Percentiles rank a stretch among this genome's conserved stretches.
Conservation (phyloP, 1,284 basidiomycete species). For the Apiotrichum veenhuisii region DNA sequence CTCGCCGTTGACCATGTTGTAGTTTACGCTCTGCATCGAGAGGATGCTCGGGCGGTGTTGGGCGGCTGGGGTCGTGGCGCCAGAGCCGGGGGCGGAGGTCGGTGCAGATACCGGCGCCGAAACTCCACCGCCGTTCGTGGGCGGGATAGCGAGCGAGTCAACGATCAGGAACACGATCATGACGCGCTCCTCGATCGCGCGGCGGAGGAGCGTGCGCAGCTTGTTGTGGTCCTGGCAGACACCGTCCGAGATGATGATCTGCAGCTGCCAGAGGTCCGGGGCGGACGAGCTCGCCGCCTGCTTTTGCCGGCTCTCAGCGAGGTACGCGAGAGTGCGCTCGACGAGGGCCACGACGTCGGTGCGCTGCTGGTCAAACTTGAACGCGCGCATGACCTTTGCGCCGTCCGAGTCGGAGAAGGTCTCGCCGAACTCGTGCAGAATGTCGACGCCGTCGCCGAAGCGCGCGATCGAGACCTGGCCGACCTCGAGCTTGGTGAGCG, state of each 20-base stretch:
- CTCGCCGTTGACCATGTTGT: conserved; percentile 74
- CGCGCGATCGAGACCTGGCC: conserved; percentile 89
- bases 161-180: conserved; percentile 97
- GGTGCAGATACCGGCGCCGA: conserved; percentile 18
- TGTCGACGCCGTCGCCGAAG: conserved; percentile 83
- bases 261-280: conserved; percentile 88
- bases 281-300: conserved; percentile 58
- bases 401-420: conserved; percentile 75
- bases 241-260: conserved; percentile 98
- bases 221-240: conserved; percentile 94
- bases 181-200: conserved; percentile 84
- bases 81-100: conserved; percentile 13
- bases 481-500: conserved; percentile 86
- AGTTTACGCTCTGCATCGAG: conserved; percentile 87
- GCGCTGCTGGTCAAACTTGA: conserved; percentile 85
- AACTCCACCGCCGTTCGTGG: conserved; percentile 21
- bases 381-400: conserved; percentile 72
- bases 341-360: conserved; percentile 86
- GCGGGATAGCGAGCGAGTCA: conserved; percentile 62
- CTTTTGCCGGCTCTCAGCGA: conserved; percentile 70
- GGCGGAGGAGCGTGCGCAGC: conserved; percentile 73
- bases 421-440: conserved; percentile 80
- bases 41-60: conserved; percentile 58
- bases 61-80: conserved; percentile 7
- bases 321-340: conserved; percentile 72